Evolutionary conservation across 805 yeast genomes (phyloP).

Genomic region (Candida succiphila): DNA sequence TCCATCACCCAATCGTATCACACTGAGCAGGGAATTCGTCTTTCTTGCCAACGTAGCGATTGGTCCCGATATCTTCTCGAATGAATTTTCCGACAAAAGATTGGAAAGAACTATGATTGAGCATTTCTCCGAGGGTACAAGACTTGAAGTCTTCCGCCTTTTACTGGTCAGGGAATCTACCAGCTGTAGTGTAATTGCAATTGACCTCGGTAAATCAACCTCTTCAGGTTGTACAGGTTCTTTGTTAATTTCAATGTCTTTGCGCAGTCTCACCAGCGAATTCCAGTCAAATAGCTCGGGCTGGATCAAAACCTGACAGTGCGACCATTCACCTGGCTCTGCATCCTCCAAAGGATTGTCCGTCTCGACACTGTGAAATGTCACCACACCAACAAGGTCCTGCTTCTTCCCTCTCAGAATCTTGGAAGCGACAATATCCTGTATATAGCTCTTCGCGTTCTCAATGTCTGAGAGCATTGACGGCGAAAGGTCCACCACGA

Average conservation of each 20-base stretch:
- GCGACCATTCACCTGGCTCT: constrained; percentile 13
- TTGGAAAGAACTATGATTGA: constrained; percentile 1
- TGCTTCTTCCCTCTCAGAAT: constrained; percentile 15
- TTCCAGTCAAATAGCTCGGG: constrained; percentile 12
- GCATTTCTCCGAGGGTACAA: constrained; percentile 1
- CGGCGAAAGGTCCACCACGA: constrained; percentile 40
- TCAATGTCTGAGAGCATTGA: constrained; percentile 31
- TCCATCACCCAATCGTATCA: not conserved
- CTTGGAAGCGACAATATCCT: constrained; percentile 25
- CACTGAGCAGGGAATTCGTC: not conserved
- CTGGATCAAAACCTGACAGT: constrained; percentile 8
- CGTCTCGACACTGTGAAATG: constrained; percentile 16
- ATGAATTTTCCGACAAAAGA: constrained; percentile 1
- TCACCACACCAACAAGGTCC: constrained; percentile 15
- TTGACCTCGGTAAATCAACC: constrained; percentile 17
- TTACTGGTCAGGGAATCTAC: constrained; percentile 5
- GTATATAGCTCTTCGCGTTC: constrained; percentile 30
- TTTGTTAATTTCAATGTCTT: constrained; percentile 7
- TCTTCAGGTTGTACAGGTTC: constrained; percentile 10
- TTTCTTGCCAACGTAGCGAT: not conserved
- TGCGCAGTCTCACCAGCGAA: constrained; percentile 5
- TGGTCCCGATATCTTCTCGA: constrained; percentile 1
- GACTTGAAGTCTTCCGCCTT: not conserved
- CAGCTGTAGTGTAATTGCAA: constrained; percentile 15
- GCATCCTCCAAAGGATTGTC: constrained; percentile 12